Conservation (phyloP, 495 filamentous ascomycete species). For the Antarctomyces pellizariae region DNA sequence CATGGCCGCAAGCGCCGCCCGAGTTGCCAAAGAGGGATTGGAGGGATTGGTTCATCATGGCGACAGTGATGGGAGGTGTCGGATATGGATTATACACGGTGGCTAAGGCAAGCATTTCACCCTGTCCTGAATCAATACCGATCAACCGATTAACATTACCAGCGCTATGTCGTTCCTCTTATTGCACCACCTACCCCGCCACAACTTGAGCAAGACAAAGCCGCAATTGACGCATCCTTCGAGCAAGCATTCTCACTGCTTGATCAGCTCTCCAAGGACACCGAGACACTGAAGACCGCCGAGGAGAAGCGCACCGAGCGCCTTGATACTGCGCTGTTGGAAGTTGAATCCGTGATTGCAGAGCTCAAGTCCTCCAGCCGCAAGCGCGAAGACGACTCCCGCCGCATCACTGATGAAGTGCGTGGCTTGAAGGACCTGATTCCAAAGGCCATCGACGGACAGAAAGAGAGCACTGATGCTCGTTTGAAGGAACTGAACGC, state of each 20-base stretch:
- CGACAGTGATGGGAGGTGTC: slow-evolving; percentile 68
- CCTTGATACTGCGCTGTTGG: slow-evolving; percentile 57
- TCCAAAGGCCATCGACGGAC: slow-evolving; percentile 65
- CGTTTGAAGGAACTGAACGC: slow-evolving; percentile 63
- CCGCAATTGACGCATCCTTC: slow-evolving; percentile 75
- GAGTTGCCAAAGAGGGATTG: slow-evolving; percentile 70
- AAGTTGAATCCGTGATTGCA: slow-evolving; percentile 60
- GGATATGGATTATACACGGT: slow-evolving; percentile 72
- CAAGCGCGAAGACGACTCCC: slow-evolving; percentile 63
- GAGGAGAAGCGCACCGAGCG: slow-evolving; percentile 69
- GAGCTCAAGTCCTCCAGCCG: slow-evolving; percentile 59
- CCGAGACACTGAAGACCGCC: slow-evolving; percentile 58
- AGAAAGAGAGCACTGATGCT: slow-evolving; percentile 62
- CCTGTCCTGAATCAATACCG: slow-evolving; percentile 1
- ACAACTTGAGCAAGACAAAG: slow-evolving; percentile 80
- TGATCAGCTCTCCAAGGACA: slow-evolving; percentile 79
- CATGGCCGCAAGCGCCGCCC: slow-evolving; percentile 45
- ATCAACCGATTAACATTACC: slow-evolving; percentile 7
- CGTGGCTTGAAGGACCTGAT: slow-evolving; percentile 59
- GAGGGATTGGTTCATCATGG: slow-evolving; percentile 98
- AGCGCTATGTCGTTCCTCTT: slow-evolving; percentile 78
- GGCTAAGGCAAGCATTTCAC: slow-evolving; percentile 35
- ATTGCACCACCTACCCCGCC: slow-evolving; percentile 86
- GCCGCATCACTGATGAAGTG: slow-evolving; percentile 70
- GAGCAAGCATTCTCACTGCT: slow-evolving; percentile 74